Evolutionary conservation across 768 basidiomycete species (phyloP).

Genomic region (Russula dissimulans): DNA sequence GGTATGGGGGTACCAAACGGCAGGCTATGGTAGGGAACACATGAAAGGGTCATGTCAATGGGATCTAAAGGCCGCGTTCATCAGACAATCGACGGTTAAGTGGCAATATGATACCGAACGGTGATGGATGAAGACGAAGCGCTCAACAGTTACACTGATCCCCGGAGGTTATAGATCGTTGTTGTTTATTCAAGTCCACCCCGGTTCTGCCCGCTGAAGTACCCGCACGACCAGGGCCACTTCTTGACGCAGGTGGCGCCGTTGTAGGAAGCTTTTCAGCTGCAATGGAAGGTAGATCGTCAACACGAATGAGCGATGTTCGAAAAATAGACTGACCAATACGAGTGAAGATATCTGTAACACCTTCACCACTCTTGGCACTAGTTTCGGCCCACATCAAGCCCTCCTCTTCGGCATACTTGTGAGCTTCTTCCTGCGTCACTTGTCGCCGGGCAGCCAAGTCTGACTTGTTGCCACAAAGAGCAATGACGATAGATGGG

Average conservation of each 20-base stretch:
- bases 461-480: slow-evolving; percentile 95
- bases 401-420: slow-evolving; percentile 88
- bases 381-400: slow-evolving; percentile 90
- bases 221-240: slow-evolving; percentile 43
- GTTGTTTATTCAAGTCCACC: slow-evolving; percentile 70
- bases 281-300: slow-evolving; percentile 25
- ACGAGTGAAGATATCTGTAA: slow-evolving; percentile 74
- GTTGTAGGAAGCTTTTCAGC: slow-evolving; percentile 87
- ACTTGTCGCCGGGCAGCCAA: slow-evolving; percentile 78
- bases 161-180: slow-evolving; percentile 42
- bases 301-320: background rate
- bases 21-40: slow-evolving; percentile 4
- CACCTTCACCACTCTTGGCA: slow-evolving; percentile 83
- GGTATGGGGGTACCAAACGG: slow-evolving; percentile 13
- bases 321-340: slow-evolving; percentile 51
- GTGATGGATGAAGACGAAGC: background rate
- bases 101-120: background rate
- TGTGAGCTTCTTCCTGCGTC: slow-evolving; percentile 79
- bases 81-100: slow-evolving; percentile 1
- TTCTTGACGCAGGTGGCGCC: slow-evolving; percentile 56
- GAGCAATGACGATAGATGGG: slow-evolving; percentile 90
- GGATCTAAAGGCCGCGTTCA: slow-evolving; percentile 9
- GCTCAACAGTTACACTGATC: slow-evolving; percentile 72
- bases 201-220: slow-evolving; percentile 45
- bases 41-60: slow-evolving; percentile 1